These are phyloP conservation scores for Microthyrium microscopicum DNA, from an alignment of 2,329 filamentous ascomycete species.

Conservation along the genomic window DNA sequence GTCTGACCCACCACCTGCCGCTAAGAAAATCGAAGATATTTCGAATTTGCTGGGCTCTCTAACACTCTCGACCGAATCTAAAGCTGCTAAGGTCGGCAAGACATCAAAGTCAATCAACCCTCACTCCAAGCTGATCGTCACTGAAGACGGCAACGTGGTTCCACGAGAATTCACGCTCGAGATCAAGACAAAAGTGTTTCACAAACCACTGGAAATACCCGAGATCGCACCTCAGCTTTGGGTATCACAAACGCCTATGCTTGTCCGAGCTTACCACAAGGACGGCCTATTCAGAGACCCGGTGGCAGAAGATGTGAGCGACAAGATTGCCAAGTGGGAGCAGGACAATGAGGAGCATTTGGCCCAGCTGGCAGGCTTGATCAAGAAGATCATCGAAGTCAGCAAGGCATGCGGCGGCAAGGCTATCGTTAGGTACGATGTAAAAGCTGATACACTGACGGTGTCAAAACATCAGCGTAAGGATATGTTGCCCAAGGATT, in stretches of 20 bases:
- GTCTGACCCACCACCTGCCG: slow-evolving; percentile 3
- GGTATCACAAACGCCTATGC: slow-evolving; percentile 30
- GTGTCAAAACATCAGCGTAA: slow-evolving; percentile 6
- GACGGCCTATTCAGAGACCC: slow-evolving; percentile 18
- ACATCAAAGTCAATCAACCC: no score
- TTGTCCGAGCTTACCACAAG: slow-evolving; percentile 29
- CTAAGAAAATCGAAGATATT: no score
- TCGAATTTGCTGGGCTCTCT: slow-evolving; percentile 13
- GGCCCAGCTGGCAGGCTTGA: slow-evolving; percentile 6
- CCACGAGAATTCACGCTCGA: slow-evolving; percentile 25
- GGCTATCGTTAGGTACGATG: slow-evolving; percentile 9
- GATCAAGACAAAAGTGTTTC: slow-evolving; percentile 27
- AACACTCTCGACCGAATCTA: slow-evolving; percentile 14
- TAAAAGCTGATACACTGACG: slow-evolving; percentile 2
- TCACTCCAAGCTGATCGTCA: no score
- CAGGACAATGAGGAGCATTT: slow-evolving; percentile 8
- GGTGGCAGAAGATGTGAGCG: slow-evolving; percentile 10
- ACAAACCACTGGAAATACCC: slow-evolving; percentile 18
- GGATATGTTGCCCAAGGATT: slow-evolving; percentile 9
- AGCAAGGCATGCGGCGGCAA: slow-evolving; percentile 8
- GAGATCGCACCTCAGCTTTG: slow-evolving; percentile 28
- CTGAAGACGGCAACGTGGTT: no score
- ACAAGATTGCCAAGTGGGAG: slow-evolving; percentile 10
- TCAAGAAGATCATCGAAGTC: slow-evolving; percentile 8
- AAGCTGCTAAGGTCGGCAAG: slow-evolving; percentile 17